Conservation (phyloP, 1,139 yeast genomes). For the Kodamaea arcana region DNA sequence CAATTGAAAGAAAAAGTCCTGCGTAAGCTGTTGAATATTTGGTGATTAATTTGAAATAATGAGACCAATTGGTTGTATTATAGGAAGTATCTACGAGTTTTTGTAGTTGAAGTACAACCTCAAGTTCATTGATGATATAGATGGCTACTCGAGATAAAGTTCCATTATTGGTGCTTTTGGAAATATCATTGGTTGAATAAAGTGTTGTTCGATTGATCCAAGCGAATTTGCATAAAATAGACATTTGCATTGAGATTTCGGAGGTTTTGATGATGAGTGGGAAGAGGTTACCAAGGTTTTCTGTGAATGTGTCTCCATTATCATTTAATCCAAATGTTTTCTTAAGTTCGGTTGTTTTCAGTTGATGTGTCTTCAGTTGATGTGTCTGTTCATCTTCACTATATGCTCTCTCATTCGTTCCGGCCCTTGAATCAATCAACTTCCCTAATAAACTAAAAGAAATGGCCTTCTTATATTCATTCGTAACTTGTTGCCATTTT, state of each 20-base stretch:
- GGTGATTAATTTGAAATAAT: constrained; percentile 29
- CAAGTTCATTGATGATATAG: constrained; percentile 32
- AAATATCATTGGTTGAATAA: constrained; percentile 22
- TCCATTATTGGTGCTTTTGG: constrained; percentile 34
- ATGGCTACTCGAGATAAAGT: constrained; percentile 42
- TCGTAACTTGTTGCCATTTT: constrained; percentile 37
- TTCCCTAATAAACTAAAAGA: constrained; percentile 27
- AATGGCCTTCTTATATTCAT: constrained; percentile 29
- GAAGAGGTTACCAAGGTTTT: constrained; percentile 15
- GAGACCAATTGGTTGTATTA: constrained; percentile 28
- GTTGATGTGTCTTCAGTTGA: constrained; percentile 1
- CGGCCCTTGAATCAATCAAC: no score
- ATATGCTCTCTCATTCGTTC: not conserved
- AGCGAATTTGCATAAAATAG: constrained; percentile 37
- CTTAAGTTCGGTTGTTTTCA: not conserved
- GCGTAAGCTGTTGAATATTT: constrained; percentile 41
- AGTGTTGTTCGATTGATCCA: constrained; percentile 36
- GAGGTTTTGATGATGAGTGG: constrained; percentile 26
- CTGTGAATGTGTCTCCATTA: no score
- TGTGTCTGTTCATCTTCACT: constrained; percentile 2
- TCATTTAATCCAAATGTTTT: not conserved
- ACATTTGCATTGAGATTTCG: constrained; percentile 36
- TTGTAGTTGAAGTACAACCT: constrained; percentile 9
- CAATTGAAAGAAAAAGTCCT: constrained; percentile 41
- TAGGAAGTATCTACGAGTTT: constrained; percentile 8